phyloP scores from a whole-genome alignment of 306 rosid genomes.

The Hippophae gyantsensis region DNA sequence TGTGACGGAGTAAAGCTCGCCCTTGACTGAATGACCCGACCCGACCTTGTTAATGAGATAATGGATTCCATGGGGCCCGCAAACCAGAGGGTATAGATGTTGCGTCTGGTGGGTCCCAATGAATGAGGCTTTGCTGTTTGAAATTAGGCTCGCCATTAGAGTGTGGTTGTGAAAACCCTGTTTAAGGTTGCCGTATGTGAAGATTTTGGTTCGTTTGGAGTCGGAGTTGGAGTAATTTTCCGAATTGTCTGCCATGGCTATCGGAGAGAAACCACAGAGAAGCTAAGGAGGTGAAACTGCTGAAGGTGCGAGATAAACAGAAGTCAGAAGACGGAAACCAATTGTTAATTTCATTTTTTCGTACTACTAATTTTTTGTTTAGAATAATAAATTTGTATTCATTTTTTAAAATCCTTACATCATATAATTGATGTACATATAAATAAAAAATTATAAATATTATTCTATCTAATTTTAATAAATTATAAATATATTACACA shows the following conservation, averaged over 20 bases:
- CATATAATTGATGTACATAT: no score
- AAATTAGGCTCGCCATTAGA: constrained; percentile 31
- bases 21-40: constrained; percentile 33
- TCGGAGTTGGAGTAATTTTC: background rate
- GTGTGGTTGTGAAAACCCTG: constrained; percentile 44
- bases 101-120: constrained; percentile 25
- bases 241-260: background rate
- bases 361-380: background rate
- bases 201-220: constrained; percentile 24
- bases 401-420: no score
- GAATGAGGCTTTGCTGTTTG: constrained; percentile 34
- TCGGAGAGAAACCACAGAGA: background rate
- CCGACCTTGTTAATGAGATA: constrained; percentile 59
- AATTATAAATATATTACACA: no score
- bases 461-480: background rate
- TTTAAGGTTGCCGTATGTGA: constrained; percentile 62
- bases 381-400: no score
- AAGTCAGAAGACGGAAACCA: background rate
- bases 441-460: no score
- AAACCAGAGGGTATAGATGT: constrained; percentile 34
- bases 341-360: no score
- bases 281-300: background rate
- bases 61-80: constrained; percentile 58
- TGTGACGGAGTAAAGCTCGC: constrained; percentile 53
- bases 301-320: background rate